Evolutionary conservation across 176 grass and related monocot species (phyloP).

Genomic region (maize (Zea mays)): Zm-B73-REFERENCE-NAM-5.0 NC_050105.1:97196001-97196500

Average conservation of each 20-base stretch:
- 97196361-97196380: not conserved
- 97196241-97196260: constrained; percentile 6
- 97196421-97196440: not conserved
- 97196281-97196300: not conserved
- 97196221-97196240: constrained; percentile 11
- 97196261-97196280: not conserved
- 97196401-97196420: not conserved
- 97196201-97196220: constrained; percentile 12
- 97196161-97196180: constrained; percentile 15
- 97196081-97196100: constrained; percentile 98
- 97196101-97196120: constrained; percentile 84
- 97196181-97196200: not conserved
- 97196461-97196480: not conserved
- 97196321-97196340: not conserved
- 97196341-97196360: constrained; percentile 5
- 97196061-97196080: constrained; percentile 94
- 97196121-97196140: constrained; percentile 93
- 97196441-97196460: not conserved
- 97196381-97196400: not conserved
- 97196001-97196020: constrained; percentile 68
- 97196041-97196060: constrained; percentile 67
- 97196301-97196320: constrained; percentile 27
- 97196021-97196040: constrained; percentile 98
- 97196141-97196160: constrained; percentile 77
- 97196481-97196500: constrained; percentile 1